Conservation (phyloP, 148 eudicot genomes). For the Heliamphora exappendiculata region DNA sequence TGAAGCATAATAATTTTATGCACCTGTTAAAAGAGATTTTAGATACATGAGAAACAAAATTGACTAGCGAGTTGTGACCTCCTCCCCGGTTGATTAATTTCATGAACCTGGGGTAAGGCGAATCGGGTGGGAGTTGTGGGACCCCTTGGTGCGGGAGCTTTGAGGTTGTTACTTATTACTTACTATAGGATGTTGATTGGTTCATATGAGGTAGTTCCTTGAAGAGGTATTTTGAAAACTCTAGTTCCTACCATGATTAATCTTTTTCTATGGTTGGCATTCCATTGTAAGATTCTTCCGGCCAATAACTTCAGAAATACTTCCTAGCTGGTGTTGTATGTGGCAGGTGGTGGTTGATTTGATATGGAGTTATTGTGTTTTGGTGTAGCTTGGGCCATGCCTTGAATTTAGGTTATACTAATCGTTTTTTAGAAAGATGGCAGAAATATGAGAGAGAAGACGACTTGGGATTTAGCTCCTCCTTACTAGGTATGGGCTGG, state of each 20-base stretch:
- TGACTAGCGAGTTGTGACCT: background rate
- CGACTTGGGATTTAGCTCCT: background rate
- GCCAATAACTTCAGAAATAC: background rate
- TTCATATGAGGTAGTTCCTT: background rate
- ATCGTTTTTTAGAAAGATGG: background rate
- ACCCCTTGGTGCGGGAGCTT: background rate
- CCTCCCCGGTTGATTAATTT: background rate
- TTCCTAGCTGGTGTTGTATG: background rate
- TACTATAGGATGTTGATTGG: constrained; percentile 4
- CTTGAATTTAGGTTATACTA: background rate
- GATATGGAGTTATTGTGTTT: background rate
- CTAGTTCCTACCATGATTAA: background rate
- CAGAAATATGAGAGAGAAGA: background rate
- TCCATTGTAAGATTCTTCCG: background rate
- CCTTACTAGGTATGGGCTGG: background rate
- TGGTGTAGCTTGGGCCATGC: background rate
- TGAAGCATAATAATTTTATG: background rate
- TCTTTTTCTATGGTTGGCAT: background rate
- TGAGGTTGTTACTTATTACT: background rate
- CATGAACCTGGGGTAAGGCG: background rate
- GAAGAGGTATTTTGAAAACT: background rate
- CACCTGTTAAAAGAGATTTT: background rate
- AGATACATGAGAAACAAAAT: background rate
- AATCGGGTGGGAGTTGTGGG: background rate
- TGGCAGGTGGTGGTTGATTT: background rate